A percentile compares a stretch with the other conserved stretches of the same genome.
phyloP scores from a whole-genome alignment of 108 stramenopile genomes.

The Phaeodactylum tricornutum region DNA sequence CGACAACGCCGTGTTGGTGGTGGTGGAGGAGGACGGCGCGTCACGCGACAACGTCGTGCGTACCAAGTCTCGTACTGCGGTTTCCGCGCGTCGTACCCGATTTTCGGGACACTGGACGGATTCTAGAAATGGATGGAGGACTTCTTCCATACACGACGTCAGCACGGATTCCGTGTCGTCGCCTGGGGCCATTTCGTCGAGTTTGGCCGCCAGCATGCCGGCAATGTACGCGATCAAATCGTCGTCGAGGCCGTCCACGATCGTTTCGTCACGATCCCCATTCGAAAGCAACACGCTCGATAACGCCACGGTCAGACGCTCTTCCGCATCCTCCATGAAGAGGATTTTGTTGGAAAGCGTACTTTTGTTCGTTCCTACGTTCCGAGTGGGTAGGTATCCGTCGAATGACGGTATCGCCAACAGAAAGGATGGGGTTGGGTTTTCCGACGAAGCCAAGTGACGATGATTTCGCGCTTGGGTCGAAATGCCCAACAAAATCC shows the following conservation, averaged over 20 bases:
- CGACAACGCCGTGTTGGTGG: neutral
- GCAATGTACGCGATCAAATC: constrained; percentile 60
- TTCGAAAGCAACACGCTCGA: neutral
- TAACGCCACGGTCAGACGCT: neutral
- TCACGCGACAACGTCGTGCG: neutral
- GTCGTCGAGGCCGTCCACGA: constrained; percentile 22
- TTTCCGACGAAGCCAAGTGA: too few relatives aligned
- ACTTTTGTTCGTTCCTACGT: too few relatives aligned
- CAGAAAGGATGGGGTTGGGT: too few relatives aligned
- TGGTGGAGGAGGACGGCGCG: neutral
- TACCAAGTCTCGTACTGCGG: constrained; percentile 15
- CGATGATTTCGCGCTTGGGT: too few relatives aligned
- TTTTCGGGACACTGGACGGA: constrained; percentile 38
- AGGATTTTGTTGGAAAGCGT: too few relatives aligned
- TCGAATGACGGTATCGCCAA: too few relatives aligned
- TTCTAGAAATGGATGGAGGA: constrained; percentile 60
- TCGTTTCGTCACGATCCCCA: neutral
- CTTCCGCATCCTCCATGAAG: neutral
- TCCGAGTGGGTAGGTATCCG: too few relatives aligned
- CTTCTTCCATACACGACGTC: constrained; percentile 41
- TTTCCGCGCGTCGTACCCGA: constrained; percentile 22
- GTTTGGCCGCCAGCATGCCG: constrained; percentile 33
- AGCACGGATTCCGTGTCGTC: neutral
- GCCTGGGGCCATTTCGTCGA: constrained; percentile 17
- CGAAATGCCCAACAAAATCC: too few relatives aligned